Conservation (phyloP, 1,284 basidiomycete species). For the Coniferiporia sulphurascens region DNA sequence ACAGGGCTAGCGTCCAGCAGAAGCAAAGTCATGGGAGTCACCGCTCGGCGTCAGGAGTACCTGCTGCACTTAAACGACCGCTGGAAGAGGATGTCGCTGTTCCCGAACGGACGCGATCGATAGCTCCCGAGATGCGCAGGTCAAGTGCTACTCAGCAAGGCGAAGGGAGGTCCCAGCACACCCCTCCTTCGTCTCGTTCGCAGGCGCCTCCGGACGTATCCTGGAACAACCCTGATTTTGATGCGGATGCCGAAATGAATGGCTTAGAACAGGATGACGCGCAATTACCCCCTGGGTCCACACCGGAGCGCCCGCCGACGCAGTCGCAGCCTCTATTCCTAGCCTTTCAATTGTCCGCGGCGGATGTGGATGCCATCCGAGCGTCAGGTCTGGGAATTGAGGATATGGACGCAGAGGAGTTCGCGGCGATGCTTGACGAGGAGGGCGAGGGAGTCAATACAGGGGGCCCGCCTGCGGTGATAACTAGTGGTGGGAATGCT, state of each 20-base stretch:
- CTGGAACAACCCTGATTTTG: neutral
- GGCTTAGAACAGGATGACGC: constrained; percentile 12
- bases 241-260: neutral
- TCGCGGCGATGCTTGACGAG: constrained; percentile 58
- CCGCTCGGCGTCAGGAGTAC: constrained; percentile 3
- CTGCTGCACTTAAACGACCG: constrained; percentile 5
- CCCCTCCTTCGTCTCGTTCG: neutral
- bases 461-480: neutral
- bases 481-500: neutral
- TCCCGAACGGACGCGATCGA: no score
- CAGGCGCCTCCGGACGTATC: neutral
- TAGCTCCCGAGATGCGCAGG: neutral
- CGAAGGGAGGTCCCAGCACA: neutral
- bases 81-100: constrained; percentile 4
- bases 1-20: constrained; percentile 22
- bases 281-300: constrained; percentile 9
- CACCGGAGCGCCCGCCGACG: constrained; percentile 18
- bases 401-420: constrained; percentile 56
- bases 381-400: constrained; percentile 61
- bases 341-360: constrained; percentile 52
- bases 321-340: constrained; percentile 62
- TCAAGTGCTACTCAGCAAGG: neutral
- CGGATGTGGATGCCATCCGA: constrained; percentile 44
- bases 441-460: constrained; percentile 54
- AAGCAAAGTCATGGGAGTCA: neutral